Conservation (phyloP, 331 rosid species). For the Malus hybrid region DNA sequence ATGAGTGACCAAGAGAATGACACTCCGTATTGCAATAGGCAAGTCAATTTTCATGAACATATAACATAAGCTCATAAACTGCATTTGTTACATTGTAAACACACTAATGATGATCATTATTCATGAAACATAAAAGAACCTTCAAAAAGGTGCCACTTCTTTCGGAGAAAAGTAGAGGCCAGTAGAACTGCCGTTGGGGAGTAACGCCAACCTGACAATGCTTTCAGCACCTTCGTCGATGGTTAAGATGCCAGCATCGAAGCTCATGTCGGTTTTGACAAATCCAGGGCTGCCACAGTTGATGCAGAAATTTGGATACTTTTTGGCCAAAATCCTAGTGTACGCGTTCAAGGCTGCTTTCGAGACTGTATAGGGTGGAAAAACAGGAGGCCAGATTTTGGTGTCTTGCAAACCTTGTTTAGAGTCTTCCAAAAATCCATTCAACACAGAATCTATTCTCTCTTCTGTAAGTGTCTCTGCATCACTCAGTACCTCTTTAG, state of each 20-base stretch:
- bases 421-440: slow-evolving; percentile 23
- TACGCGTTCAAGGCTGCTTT: slow-evolving; percentile 32
- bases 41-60: too few relatives aligned
- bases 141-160: neutral
- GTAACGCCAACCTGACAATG: slow-evolving; percentile 24
- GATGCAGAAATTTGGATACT: slow-evolving; percentile 23
- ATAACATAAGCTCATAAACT: too few relatives aligned
- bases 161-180: slow-evolving; percentile 20
- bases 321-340: slow-evolving; percentile 34
- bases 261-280: slow-evolving; percentile 6
- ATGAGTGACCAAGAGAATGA: too few relatives aligned
- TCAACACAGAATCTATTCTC: slow-evolving; percentile 26
- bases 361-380: slow-evolving; percentile 7
- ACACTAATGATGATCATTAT: neutral
- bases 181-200: slow-evolving; percentile 26
- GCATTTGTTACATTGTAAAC: too few relatives aligned
- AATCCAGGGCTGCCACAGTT: slow-evolving; percentile 40
- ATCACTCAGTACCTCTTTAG: slow-evolving; percentile 27
- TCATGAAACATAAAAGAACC: neutral
- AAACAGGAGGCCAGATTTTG: slow-evolving; percentile 25
- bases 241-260: slow-evolving; percentile 10
- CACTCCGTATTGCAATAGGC: too few relatives aligned
- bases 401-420: slow-evolving; percentile 22
- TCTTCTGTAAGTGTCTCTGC: slow-evolving; percentile 30
- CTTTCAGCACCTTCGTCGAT: slow-evolving; percentile 40